Percentiles rank a stretch among this genome's conserved stretches.
Evolutionary conservation across 805 yeast genomes (phyloP).

Genomic region (Cyberlindnera bimundalis): DNA sequence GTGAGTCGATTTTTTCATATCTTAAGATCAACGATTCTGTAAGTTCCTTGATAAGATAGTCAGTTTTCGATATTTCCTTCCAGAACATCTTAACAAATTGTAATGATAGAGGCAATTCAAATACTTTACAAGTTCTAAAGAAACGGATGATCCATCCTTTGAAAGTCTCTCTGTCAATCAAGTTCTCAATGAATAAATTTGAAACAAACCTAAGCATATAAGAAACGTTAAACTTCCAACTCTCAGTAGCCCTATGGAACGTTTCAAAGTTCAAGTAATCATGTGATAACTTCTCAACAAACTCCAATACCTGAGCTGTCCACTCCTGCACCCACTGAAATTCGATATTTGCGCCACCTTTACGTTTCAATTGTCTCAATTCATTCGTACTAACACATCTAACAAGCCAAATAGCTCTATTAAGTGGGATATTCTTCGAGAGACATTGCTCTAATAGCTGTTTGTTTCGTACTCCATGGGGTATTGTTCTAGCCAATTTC

Average conservation of each 20-base stretch:
- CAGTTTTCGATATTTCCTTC: slow-evolving; percentile 56
- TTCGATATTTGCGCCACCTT: slow-evolving; percentile 42
- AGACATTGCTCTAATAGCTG: slow-evolving; percentile 71
- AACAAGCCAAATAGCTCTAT: slow-evolving; percentile 89
- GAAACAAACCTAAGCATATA: slow-evolving; percentile 60
- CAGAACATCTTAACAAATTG: slow-evolving; percentile 66
- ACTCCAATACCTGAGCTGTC: slow-evolving; percentile 79
- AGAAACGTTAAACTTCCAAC: slow-evolving; percentile 49
- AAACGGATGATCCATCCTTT: slow-evolving; percentile 60
- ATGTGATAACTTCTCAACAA: slow-evolving; percentile 36
- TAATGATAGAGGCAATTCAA: slow-evolving; percentile 43
- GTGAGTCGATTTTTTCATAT: slow-evolving; percentile 36
- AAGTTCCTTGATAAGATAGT: slow-evolving; percentile 59
- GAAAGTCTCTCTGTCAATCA: slow-evolving; percentile 61
- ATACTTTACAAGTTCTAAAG: slow-evolving; percentile 39
- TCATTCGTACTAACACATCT: slow-evolving; percentile 85
- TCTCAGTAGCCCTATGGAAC: slow-evolving; percentile 35
- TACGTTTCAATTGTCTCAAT: slow-evolving; percentile 52
- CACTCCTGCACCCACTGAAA: slow-evolving; percentile 77
- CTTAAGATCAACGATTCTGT: slow-evolving; percentile 56
- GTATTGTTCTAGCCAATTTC: slow-evolving; percentile 71
- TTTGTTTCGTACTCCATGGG: slow-evolving; percentile 83
- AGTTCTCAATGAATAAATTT: slow-evolving; percentile 62
- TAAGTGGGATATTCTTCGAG: slow-evolving; percentile 61
- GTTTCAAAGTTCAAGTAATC: slow-evolving; percentile 34